These are phyloP conservation scores for Globisporangium apiculatum DNA, from an alignment of 352 stramenopile species.

Conservation along the genomic window DNA sequence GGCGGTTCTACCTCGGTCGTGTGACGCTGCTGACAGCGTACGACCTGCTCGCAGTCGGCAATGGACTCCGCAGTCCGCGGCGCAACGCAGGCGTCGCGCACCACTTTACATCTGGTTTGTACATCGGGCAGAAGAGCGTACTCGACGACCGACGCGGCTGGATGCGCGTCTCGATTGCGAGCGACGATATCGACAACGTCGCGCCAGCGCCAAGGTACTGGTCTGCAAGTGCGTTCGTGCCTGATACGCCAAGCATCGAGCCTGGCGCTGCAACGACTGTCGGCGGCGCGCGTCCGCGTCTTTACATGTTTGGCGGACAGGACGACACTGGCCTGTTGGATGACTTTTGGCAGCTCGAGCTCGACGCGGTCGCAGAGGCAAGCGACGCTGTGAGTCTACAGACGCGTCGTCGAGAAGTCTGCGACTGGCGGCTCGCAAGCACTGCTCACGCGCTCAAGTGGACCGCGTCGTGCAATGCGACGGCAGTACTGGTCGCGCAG, in stretches of 20 bases:
- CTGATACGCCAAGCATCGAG: conserved; percentile 6
- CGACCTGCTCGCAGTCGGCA: conserved; percentile 34
- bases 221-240: conserved; percentile 29
- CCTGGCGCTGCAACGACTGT: neutral
- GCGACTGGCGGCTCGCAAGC: conserved; percentile 44
- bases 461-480: conserved; percentile 36
- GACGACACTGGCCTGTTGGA: conserved; percentile 51
- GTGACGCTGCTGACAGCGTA: conserved; percentile 37
- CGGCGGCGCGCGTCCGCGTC: conserved; percentile 6
- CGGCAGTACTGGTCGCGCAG: conserved; percentile 6
- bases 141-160: conserved; percentile 37
- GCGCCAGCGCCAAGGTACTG: conserved; percentile 32
- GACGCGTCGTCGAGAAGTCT: conserved; percentile 18
- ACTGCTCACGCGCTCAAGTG: conserved; percentile 24
- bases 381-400: conserved; percentile 16
- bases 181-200: conserved; percentile 2
- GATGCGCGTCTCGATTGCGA: conserved; percentile 12
- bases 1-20: conserved; percentile 26
- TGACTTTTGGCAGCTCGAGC: conserved; percentile 53
- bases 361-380: conserved; percentile 28
- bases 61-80: conserved; percentile 19
- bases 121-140: conserved; percentile 30
- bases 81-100: conserved; percentile 7
- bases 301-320: conserved; percentile 64
- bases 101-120: conserved; percentile 23